Evolutionary conservation across 1,139 yeast genomes (phyloP).

Genomic region (Lodderomyces margitis): DNA sequence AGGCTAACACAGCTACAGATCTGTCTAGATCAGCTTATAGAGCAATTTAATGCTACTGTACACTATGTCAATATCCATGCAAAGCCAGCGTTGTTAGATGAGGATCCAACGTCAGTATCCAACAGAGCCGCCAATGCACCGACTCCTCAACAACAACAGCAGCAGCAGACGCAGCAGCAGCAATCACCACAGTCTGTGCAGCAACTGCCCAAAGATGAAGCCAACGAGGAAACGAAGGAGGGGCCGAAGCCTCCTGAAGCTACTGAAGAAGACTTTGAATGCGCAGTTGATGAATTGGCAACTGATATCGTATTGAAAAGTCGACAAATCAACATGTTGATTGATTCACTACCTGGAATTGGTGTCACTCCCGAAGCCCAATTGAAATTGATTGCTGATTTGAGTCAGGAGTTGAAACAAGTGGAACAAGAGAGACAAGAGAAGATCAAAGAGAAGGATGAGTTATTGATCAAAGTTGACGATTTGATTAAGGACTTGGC

Average conservation of each 20-base stretch:
- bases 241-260: conserved; percentile 22
- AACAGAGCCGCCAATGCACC: conserved; percentile 48
- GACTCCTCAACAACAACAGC: conserved; percentile 31
- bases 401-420: conserved; percentile 60
- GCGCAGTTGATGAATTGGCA: conserved; percentile 69
- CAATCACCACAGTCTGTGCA: conserved; percentile 9
- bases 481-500: conserved; percentile 64
- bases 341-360: conserved; percentile 89
- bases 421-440: conserved; percentile 60
- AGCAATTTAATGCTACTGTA: conserved; percentile 87
- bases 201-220: conserved; percentile 5
- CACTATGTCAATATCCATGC: conserved; percentile 68
- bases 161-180: conserved; percentile 12
- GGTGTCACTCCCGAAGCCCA: conserved; percentile 82
- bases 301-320: conserved; percentile 83
- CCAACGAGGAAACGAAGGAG: not conserved
- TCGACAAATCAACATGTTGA: conserved; percentile 80
- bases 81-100: conserved; percentile 40
- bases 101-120: conserved; percentile 36
- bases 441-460: conserved; percentile 66
- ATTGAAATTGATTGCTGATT: conserved; percentile 56
- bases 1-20: conserved; percentile 88
- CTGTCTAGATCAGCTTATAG: conserved; percentile 87
- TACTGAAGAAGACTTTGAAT: conserved; percentile 38
- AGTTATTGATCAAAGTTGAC: conserved; percentile 64